These are phyloP conservation scores for Aspergillus biplanus DNA, from an alignment of 495 filamentous ascomycete species.

Conservation along the genomic window DNA sequence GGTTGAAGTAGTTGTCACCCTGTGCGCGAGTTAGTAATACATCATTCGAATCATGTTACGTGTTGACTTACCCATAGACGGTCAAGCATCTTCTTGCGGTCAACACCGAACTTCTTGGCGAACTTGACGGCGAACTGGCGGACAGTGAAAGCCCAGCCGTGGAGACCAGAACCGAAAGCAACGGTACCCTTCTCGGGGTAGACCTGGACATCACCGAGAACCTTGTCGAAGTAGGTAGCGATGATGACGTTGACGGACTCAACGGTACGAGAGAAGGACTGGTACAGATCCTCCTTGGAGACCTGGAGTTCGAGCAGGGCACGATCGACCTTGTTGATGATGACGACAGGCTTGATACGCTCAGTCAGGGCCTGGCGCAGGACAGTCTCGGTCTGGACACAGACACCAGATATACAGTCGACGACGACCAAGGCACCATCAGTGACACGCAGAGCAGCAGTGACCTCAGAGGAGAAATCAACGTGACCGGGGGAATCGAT, in stretches of 20 bases:
- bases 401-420: constrained; percentile 99
- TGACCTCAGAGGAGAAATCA: constrained; percentile 99
- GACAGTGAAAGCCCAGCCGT: constrained; percentile 99
- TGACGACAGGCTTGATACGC: constrained; percentile 99
- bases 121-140: constrained; percentile 96
- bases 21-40: constrained; percentile 29
- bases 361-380: constrained; percentile 98
- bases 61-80: constrained; percentile 85
- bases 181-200: constrained; percentile 95
- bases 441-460: constrained; percentile 98
- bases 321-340: constrained; percentile 99
- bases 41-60: constrained; percentile 23
- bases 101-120: constrained; percentile 99
- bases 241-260: constrained; percentile 99
- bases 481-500: constrained; percentile 99
- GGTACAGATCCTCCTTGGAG: constrained; percentile 98
- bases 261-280: constrained; percentile 98
- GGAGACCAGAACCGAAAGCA: constrained; percentile 99
- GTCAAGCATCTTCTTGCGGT: constrained; percentile 99
- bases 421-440: constrained; percentile 99
- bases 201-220: constrained; percentile 96
- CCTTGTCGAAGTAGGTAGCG: constrained; percentile 97
- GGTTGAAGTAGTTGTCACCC: constrained; percentile 99
- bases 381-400: constrained; percentile 99
- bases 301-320: constrained; percentile 97